These are phyloP conservation scores for Podospora pseudocomata DNA, from an alignment of 495 filamentous ascomycete species.

Conservation along the genomic window DNA sequence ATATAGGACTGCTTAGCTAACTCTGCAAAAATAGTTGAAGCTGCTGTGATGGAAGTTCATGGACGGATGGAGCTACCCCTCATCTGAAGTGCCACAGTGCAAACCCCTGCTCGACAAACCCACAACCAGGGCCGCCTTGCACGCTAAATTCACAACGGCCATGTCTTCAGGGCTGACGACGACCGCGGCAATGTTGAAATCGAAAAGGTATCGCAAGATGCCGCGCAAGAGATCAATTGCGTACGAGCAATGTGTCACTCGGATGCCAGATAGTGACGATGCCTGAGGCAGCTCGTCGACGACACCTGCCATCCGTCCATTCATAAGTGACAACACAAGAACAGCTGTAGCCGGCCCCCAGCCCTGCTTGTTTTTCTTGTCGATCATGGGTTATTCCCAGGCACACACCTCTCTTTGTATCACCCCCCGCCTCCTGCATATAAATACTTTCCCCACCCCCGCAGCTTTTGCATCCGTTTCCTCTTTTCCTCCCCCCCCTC, in stretches of 20 bases:
- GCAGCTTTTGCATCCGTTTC: slow-evolving; percentile 21
- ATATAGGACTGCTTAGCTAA: not conserved
- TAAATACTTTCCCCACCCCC: slow-evolving; percentile 41
- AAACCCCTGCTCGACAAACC: not conserved
- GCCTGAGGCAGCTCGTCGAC: slow-evolving; percentile 8
- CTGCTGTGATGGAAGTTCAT: not conserved
- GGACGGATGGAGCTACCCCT: slow-evolving; percentile 5
- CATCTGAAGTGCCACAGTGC: slow-evolving; percentile 2
- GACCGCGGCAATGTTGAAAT: not conserved
- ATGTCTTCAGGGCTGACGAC: slow-evolving; percentile 1
- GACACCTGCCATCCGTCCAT: not conserved
- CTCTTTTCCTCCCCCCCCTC: slow-evolving; percentile 37
- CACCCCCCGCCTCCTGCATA: slow-evolving; percentile 25
- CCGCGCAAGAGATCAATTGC: slow-evolving; percentile 3
- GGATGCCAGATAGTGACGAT: not conserved
- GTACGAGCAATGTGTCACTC: not conserved
- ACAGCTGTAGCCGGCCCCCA: slow-evolving; percentile 7
- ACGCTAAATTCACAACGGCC: slow-evolving; percentile 10
- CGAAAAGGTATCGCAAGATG: not conserved
- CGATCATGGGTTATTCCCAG: slow-evolving; percentile 18
- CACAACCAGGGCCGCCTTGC: not conserved
- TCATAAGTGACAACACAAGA: not conserved
- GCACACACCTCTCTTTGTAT: slow-evolving; percentile 18
- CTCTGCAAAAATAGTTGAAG: not conserved
- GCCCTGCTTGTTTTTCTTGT: slow-evolving; percentile 27